These are phyloP conservation scores for Capronia coronata DNA, from an alignment of 2,329 filamentous ascomycete species.

Conservation along the genomic window DNA sequence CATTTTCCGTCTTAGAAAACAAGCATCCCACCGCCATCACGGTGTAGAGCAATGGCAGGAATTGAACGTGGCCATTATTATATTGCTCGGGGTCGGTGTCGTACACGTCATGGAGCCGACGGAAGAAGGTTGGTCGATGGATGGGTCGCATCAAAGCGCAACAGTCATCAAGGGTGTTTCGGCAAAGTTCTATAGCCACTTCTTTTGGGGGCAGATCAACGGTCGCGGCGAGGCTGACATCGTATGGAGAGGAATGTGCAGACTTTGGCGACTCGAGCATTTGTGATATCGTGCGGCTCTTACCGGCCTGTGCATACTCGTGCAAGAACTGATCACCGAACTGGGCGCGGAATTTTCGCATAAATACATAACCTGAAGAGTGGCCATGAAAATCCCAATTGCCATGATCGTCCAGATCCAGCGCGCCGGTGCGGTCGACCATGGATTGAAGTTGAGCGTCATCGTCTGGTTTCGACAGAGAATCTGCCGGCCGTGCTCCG, in stretches of 20 bases:
- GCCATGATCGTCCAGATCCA: slow-evolving; percentile 85
- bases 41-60: slow-evolving; percentile 64
- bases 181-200: slow-evolving; percentile 52
- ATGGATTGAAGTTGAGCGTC: slow-evolving; percentile 82
- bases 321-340: slow-evolving; percentile 66
- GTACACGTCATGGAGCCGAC: slow-evolving; percentile 71
- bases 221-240: slow-evolving; percentile 47
- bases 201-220: slow-evolving; percentile 61
- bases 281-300: slow-evolving; percentile 47
- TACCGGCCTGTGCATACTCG: slow-evolving; percentile 47
- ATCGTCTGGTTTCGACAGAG: slow-evolving; percentile 40
- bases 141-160: slow-evolving; percentile 63
- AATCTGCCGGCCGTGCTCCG: slow-evolving; percentile 21
- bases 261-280: slow-evolving; percentile 66
- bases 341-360: slow-evolving; percentile 79
- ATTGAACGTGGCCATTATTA: slow-evolving; percentile 59
- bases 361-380: slow-evolving; percentile 84
- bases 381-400: slow-evolving; percentile 94
- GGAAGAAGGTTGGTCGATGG: slow-evolving; percentile 74
- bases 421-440: slow-evolving; percentile 84
- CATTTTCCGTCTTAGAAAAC: slow-evolving; percentile 53
- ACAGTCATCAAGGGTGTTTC: slow-evolving; percentile 56
- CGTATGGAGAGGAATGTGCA: slow-evolving; percentile 55
- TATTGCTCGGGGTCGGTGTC: slow-evolving; percentile 58
- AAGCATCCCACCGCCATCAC: slow-evolving; percentile 67